A percentile compares a stretch with the other conserved stretches of the same genome.
phyloP scores from a whole-genome alignment of 2,329 filamentous ascomycete species.

The Fusarium protoensiforme region DNA sequence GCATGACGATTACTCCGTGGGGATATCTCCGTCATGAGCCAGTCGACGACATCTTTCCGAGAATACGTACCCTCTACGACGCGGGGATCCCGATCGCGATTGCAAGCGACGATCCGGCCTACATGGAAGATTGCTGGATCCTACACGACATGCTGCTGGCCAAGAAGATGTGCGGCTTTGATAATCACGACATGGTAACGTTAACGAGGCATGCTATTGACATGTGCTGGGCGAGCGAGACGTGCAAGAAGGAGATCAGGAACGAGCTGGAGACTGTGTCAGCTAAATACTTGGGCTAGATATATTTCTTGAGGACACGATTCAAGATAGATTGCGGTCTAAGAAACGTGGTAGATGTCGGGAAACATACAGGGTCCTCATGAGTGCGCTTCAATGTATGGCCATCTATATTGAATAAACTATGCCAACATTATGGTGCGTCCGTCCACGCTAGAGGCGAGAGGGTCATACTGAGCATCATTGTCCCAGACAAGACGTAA shows the following conservation, averaged over 20 bases:
- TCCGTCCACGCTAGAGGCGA: background rate
- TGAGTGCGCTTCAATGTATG: background rate
- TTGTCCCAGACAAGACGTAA: background rate
- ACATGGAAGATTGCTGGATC: conserved; percentile 70
- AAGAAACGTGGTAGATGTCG: background rate
- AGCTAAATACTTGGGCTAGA: background rate
- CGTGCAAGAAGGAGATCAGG: background rate
- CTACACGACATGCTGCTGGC: conserved; percentile 51
- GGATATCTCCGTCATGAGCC: conserved; percentile 34
- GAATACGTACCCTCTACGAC: conserved; percentile 63
- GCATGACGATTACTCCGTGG: conserved; percentile 75
- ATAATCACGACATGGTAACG: conserved; percentile 51
- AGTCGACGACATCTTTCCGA: conserved; percentile 60
- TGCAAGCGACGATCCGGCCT: conserved; percentile 78
- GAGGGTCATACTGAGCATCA: background rate
- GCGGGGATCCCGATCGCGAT: conserved; percentile 73
- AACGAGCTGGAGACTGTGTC: background rate
- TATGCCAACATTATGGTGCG: conserved; percentile 12
- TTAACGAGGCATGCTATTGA: conserved; percentile 56
- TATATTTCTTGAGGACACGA: background rate
- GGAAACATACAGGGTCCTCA: background rate
- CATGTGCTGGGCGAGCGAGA: conserved; percentile 56
- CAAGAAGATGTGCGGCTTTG: conserved; percentile 37
- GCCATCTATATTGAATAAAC: background rate
- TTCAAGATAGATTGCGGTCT: background rate